Evolutionary conservation across 257 asterid species (phyloP).

Genomic region (Solanum chaucha): DNA sequence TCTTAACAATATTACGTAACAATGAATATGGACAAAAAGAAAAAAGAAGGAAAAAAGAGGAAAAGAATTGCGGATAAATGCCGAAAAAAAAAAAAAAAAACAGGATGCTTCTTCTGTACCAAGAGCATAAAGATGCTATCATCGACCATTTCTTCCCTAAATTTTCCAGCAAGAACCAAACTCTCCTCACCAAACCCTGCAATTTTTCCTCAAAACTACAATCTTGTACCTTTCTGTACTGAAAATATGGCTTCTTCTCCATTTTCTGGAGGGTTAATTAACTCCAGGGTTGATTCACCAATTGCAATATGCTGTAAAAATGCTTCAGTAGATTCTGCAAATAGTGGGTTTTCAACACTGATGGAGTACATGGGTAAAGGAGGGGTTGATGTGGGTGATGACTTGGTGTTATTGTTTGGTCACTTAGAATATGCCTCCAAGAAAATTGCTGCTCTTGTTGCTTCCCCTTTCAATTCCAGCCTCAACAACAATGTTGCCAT

Average conservation of each 20-base stretch:
- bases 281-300: conserved; percentile 31
- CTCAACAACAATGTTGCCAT: conserved; percentile 24
- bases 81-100: too few relatives aligned
- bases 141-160: conserved; percentile 12
- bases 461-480: conserved; percentile 71
- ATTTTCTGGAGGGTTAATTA: conserved; percentile 21
- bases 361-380: conserved; percentile 58
- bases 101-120: background rate
- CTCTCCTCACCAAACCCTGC: conserved; percentile 15
- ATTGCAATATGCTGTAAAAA: background rate
- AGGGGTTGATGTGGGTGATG: conserved; percentile 60
- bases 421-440: conserved; percentile 83
- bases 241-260: conserved; percentile 28
- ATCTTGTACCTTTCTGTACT: conserved; percentile 11
- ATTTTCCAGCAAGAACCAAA: conserved; percentile 19
- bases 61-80: background rate
- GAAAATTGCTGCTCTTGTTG: conserved; percentile 81
- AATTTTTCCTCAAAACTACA: conserved; percentile 13
- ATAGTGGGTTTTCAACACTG: conserved; percentile 42
- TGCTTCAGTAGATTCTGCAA: conserved; percentile 3
- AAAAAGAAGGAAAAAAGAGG: too few relatives aligned
- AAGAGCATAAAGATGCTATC: conserved; percentile 35
- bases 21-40: too few relatives aligned
- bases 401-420: conserved; percentile 45
- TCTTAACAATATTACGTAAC: too few relatives aligned